phyloP scores from a whole-genome alignment of 2,329 filamentous ascomycete species.

The Cyphellophora europaea region DNA sequence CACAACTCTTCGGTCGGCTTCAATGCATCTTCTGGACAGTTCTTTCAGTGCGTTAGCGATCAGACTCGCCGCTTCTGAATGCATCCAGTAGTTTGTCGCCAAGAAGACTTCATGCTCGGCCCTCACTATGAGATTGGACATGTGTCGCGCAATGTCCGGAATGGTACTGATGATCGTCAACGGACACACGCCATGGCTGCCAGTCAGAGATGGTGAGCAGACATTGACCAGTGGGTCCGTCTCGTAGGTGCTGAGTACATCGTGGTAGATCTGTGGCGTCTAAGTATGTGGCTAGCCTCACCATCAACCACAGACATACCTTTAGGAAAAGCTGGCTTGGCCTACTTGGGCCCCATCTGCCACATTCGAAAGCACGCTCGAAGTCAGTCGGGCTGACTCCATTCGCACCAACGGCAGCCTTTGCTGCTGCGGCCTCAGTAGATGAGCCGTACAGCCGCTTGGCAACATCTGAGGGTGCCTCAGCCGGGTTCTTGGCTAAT shows the following conservation, averaged over 20 bases:
- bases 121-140: constrained; percentile 65
- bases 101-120: constrained; percentile 65
- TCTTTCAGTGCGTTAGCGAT: constrained; percentile 61
- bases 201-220: constrained; percentile 51
- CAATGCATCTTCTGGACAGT: constrained; percentile 55
- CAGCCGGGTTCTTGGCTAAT: constrained; percentile 43
- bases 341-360: constrained; percentile 54
- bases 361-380: constrained; percentile 49
- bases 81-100: constrained; percentile 68
- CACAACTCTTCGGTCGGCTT: constrained; percentile 47
- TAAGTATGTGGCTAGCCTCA: background rate
- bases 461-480: constrained; percentile 46
- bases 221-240: constrained; percentile 34
- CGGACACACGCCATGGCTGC: constrained; percentile 54
- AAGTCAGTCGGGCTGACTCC: constrained; percentile 34
- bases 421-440: constrained; percentile 9
- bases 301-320: constrained; percentile 33
- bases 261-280: constrained; percentile 59
- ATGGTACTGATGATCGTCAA: constrained; percentile 61
- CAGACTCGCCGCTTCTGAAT: constrained; percentile 57
- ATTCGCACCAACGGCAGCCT: constrained; percentile 18
- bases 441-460: constrained; percentile 44
- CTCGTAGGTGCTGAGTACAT: constrained; percentile 42
- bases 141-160: constrained; percentile 63
- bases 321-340: constrained; percentile 61